phyloP scores from a whole-genome alignment of 257 asterid species.

The Solanum pimpinellifolium region DNA sequence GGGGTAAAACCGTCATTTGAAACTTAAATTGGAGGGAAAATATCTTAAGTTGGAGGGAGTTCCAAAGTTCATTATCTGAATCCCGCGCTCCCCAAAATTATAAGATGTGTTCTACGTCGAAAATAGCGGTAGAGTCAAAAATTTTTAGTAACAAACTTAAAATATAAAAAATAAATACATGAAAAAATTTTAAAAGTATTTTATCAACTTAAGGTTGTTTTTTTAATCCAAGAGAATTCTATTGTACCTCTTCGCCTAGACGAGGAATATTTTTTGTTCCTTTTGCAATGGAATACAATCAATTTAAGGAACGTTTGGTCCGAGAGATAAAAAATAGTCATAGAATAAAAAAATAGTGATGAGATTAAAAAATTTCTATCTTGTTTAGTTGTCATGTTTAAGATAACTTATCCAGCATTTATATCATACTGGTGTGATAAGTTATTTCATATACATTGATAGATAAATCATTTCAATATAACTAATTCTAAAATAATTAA shows the following conservation, averaged over 20 bases:
- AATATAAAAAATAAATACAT: neutral
- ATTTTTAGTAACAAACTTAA: accelerated
- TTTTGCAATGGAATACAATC: neutral
- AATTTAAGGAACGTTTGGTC: no score
- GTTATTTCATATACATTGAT: no score
- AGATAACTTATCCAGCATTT: no score
- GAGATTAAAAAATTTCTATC: no score
- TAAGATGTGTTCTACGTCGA: neutral
- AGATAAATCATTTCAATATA: no score
- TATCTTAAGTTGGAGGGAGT: neutral
- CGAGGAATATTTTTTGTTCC: neutral
- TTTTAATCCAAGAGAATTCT: neutral
- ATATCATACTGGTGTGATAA: no score
- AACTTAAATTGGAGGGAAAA: neutral
- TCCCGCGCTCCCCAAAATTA: neutral
- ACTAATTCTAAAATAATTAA: no score
- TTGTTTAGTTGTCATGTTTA: no score
- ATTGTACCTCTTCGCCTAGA: neutral
- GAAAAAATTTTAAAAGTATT: accelerated
- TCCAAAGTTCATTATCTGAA: neutral
- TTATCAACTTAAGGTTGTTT: neutral
- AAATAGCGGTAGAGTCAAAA: accelerated
- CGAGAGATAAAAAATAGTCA: no score
- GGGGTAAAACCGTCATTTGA: neutral
- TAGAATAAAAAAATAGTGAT: no score